Evolutionary conservation across 2,329 filamentous ascomycete species (phyloP).

Genomic region (Trichoderma cornu-damae): DNA sequence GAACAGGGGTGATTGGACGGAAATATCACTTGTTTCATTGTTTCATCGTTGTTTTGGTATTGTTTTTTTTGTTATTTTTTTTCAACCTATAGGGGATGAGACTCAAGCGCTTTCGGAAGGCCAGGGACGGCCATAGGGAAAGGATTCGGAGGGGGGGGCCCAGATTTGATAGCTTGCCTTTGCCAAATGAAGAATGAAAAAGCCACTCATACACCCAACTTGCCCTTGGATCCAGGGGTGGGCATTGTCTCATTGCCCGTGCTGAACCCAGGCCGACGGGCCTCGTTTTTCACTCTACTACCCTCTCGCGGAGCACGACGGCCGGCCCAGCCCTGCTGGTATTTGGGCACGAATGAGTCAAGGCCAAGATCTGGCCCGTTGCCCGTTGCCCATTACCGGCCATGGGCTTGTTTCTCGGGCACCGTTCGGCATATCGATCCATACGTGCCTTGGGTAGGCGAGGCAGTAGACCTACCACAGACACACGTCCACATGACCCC

Average conservation of each 20-base stretch:
- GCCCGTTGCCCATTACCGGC: neutral
- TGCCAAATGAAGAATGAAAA: conserved; percentile 5
- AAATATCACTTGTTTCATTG: conserved; percentile 9
- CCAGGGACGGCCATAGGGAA: conserved; percentile 2
- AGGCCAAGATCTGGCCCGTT: neutral
- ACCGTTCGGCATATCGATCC: neutral
- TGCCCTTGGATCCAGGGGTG: neutral
- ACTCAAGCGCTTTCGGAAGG: conserved; percentile 12
- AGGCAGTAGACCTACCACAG: neutral
- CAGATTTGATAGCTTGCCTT: conserved; percentile 7
- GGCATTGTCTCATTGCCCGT: neutral
- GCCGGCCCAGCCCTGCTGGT: neutral
- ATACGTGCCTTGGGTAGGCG: neutral
- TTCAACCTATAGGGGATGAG: conserved; percentile 11
- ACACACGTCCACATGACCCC: conserved; percentile 9
- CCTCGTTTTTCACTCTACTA: neutral
- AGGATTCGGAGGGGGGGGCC: conserved; percentile 8
- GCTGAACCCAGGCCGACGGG: neutral
- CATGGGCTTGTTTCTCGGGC: conserved; percentile 1
- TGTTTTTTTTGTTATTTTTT: too few species aligned
- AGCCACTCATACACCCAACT: conserved; percentile 3
- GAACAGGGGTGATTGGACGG: conserved; percentile 1
- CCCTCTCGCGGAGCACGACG: neutral
- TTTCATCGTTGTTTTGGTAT: too few species aligned
- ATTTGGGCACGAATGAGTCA: conserved; percentile 13